Conservation (phyloP, 805 yeast genomes). For the Ogataea nitratoaversa region DNA sequence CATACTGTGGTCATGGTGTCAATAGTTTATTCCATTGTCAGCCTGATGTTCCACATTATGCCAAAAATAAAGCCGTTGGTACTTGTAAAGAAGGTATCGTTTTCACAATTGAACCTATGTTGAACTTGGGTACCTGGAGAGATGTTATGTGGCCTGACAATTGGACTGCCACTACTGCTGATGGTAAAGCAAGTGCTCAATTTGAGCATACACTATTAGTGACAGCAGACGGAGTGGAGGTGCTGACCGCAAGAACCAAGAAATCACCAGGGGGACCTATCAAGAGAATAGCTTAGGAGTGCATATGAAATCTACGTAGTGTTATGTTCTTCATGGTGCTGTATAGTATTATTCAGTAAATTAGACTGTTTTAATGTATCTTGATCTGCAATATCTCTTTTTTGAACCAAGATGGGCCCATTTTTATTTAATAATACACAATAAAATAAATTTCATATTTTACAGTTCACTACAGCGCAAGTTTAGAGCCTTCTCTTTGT, state of each 20-base stretch:
- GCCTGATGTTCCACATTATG: constrained; percentile 93
- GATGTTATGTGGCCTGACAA: constrained; percentile 95
- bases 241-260: constrained; percentile 75
- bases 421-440: no score
- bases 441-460: no score
- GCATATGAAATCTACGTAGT: background rate
- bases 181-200: constrained; percentile 88
- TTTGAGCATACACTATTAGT: constrained; percentile 91
- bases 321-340: no score
- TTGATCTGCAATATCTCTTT: no score
- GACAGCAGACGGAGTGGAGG: constrained; percentile 91
- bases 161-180: constrained; percentile 92
- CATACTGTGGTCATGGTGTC: constrained; percentile 93
- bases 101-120: constrained; percentile 97
- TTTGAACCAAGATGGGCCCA: no score
- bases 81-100: constrained; percentile 94
- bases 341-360: no score
- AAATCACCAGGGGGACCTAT: constrained; percentile 88
- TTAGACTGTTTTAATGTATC: no score
- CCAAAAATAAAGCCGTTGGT: constrained; percentile 88
- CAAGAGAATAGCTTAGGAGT: constrained; percentile 35
- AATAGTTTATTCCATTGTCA: constrained; percentile 84
- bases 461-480: no score
- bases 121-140: constrained; percentile 74
- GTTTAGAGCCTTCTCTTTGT: no score